Evolutionary conservation across 306 rosid genomes (phyloP), one percentile per base, ranked within the genome.

Genomic region (Vigna angularis): DNA sequence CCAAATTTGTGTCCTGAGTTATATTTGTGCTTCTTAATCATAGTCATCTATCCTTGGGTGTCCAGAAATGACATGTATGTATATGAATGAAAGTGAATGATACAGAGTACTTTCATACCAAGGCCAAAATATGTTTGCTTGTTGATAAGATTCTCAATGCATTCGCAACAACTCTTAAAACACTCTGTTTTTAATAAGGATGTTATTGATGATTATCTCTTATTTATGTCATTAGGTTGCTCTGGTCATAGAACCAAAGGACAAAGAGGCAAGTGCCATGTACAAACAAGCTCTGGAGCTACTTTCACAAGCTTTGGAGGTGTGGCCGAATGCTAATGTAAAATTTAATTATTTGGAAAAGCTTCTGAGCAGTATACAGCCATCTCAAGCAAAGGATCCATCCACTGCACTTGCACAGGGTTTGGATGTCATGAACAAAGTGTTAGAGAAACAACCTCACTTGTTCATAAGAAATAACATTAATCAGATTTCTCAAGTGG

Each of bases 391-490:
- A 71, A 96, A 96, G 89, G 99, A 96, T 81, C 99, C 99, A 72
- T 83, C 99, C 78, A 96, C 99, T 26, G 96, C 99, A 50, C 90
- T 96, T 66, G 98, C 97, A 9, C 99, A 96, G 91, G 99, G 99
- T 80, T 88, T 96, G 85, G 99, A 96, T 87, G 98, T 96, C 76
- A 89, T 96, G 98, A 96, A 96, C 97, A 96, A 90, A 88, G 98
- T 96, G 68, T 84, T 96, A 57, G 99, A 96, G 90, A 96, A 93
- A 88, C 99, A 96, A 85, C 96, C 99, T 16, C 98, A 93, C 85
- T 80, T 96, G 84, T 96, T 96, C 87, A 90, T 91, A 75, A 86
- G 92, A 84, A 96, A 96, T 80, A 96, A 96, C 83, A 89, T 91
- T 63, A 90, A 90, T 81, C 99, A 96, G 87, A 96, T 96, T 77